Evolutionary conservation across 306 rosid genomes (phyloP).

Genomic region (Nissolia schottii): DNA sequence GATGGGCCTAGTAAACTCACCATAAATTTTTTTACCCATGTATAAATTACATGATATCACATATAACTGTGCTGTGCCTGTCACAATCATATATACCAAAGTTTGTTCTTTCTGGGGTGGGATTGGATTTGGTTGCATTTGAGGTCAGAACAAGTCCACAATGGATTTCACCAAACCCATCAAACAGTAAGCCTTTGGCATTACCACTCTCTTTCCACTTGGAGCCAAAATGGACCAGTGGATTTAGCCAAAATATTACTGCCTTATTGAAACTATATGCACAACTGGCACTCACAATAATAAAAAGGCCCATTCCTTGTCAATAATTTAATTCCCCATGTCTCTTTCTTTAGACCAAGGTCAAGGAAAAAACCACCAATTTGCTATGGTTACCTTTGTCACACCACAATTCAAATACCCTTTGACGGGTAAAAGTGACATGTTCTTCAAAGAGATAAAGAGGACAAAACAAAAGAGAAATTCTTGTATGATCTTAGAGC

Average conservation of each 20-base stretch:
- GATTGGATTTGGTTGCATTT: conserved; percentile 5
- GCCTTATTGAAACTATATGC: not conserved
- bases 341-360: conserved; percentile 27
- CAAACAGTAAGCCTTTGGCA: not conserved
- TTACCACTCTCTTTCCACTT: not conserved
- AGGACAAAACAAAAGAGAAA: too few species aligned
- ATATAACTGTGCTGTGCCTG: conserved; percentile 6
- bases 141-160: conserved; percentile 11
- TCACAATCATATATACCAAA: conserved; percentile 18
- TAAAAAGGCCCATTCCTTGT: conserved; percentile 7
- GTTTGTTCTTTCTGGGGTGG: not conserved
- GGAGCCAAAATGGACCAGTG: not conserved
- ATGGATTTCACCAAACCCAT: conserved; percentile 10
- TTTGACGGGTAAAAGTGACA: conserved; percentile 35
- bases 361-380: conserved; percentile 21
- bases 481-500: too few species aligned
- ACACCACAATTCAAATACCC: conserved; percentile 37
- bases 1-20: conserved; percentile 13
- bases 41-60: conserved; percentile 11
- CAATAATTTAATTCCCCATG: not conserved
- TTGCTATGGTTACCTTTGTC: conserved; percentile 5
- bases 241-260: not conserved
- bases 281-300: not conserved
- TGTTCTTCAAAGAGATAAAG: conserved; percentile 44
- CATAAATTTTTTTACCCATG: conserved; percentile 19